These are phyloP conservation scores for Cryphonectria nitschkei DNA, from an alignment of 2,329 filamentous ascomycete species.

Conservation along the genomic window DNA sequence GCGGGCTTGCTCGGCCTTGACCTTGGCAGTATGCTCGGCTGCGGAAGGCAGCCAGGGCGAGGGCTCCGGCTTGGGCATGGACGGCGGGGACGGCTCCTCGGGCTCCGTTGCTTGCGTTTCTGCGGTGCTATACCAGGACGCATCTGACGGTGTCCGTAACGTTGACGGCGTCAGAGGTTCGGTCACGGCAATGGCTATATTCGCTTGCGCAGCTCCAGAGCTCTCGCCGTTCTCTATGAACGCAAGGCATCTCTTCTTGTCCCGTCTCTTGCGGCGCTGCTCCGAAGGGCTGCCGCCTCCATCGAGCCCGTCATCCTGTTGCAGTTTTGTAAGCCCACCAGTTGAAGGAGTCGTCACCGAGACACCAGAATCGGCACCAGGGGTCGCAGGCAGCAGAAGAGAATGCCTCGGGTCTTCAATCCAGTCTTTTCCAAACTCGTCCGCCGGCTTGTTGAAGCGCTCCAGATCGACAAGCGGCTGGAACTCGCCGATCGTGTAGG, in stretches of 20 bases:
- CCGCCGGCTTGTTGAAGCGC: slow-evolving; percentile 57
- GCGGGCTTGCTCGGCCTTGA: slow-evolving; percentile 20
- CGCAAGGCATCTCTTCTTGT: neutral
- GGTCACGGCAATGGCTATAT: slow-evolving; percentile 20
- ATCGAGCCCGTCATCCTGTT: neutral
- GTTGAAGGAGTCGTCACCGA: slow-evolving; percentile 11
- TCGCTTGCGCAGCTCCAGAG: slow-evolving; percentile 1
- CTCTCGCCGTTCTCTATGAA: neutral
- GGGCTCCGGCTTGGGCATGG: slow-evolving; percentile 33
- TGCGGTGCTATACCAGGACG: slow-evolving; percentile 9
- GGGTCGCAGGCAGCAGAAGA: neutral
- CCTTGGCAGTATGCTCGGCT: slow-evolving; percentile 35
- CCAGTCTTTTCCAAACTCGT: slow-evolving; percentile 53
- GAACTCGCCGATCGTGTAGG: slow-evolving; percentile 69
- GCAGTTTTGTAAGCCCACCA: neutral
- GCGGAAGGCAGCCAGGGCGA: slow-evolving; percentile 45
- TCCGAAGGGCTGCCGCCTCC: slow-evolving; percentile 1
- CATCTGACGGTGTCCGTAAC: neutral
- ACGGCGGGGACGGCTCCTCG: slow-evolving; percentile 35
- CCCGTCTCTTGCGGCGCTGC: slow-evolving; percentile 15
- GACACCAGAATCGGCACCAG: neutral
- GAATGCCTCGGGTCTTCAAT: slow-evolving; percentile 33
- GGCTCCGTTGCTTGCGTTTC: slow-evolving; percentile 17
- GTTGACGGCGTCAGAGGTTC: slow-evolving; percentile 11
- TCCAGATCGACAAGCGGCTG: slow-evolving; percentile 68